phyloP scores from a whole-genome alignment of 116 monocot genomes.

The Dioscorea cayenensis region DNA sequence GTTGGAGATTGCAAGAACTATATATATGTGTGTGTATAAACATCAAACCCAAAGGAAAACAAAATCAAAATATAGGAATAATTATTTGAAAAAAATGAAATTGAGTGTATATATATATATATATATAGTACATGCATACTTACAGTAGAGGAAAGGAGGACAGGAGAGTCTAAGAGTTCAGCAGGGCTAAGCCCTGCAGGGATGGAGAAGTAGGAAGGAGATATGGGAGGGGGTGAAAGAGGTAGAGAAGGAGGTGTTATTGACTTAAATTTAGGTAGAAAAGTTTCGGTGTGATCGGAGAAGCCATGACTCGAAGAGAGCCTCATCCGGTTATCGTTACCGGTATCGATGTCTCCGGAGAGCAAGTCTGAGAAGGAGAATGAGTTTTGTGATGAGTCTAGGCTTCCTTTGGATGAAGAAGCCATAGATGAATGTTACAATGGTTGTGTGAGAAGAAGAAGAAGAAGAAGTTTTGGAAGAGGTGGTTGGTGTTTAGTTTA shows the following conservation, averaged over 20 bases:
- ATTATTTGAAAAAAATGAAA: neutral
- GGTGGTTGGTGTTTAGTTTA: neutral
- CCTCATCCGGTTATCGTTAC: neutral
- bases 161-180: slow-evolving; percentile 40
- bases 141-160: slow-evolving; percentile 31
- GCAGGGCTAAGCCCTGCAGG: slow-evolving; percentile 28
- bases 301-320: neutral
- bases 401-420: slow-evolving; percentile 16
- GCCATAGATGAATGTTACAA: slow-evolving; percentile 2
- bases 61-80: neutral
- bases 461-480: slow-evolving; percentile 1
- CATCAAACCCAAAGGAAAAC: neutral
- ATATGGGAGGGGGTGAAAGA: slow-evolving; percentile 24
- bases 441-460: neutral
- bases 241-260: slow-evolving; percentile 30
- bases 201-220: slow-evolving; percentile 36
- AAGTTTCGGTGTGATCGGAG: neutral
- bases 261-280: slow-evolving; percentile 28
- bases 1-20: slow-evolving; percentile 48
- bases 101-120: too few relatives aligned
- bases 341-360: neutral
- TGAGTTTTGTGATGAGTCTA: slow-evolving; percentile 13
- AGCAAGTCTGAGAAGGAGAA: neutral
- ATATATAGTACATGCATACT: neutral
- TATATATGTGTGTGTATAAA: neutral